phyloP scores from a whole-genome alignment of 2,329 filamentous ascomycete genomes.

The Plenodomus tracheiphilus region DNA sequence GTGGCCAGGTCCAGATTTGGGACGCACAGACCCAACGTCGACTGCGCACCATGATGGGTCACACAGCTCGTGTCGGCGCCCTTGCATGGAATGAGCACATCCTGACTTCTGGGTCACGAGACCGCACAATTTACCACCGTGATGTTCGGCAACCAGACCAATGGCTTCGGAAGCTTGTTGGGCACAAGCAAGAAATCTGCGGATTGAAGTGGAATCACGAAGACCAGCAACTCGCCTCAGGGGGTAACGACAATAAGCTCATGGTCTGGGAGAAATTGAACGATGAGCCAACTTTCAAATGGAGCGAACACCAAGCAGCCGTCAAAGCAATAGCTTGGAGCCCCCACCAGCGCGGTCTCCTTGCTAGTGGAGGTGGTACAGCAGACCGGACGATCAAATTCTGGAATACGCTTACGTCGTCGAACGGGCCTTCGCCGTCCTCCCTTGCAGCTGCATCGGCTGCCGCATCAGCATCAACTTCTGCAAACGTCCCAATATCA shows the following conservation, averaged over 20 bases:
- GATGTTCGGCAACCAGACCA: constrained; percentile 93
- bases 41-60: constrained; percentile 93
- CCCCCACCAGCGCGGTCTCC: constrained; percentile 87
- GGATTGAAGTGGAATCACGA: constrained; percentile 97
- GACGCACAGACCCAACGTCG: constrained; percentile 86
- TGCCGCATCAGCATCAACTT: constrained; percentile 37
- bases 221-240: constrained; percentile 90
- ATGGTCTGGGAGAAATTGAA: constrained; percentile 98
- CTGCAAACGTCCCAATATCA: constrained; percentile 34
- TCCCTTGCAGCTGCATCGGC: constrained; percentile 45
- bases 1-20: constrained; percentile 96
- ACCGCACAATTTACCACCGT: constrained; percentile 91
- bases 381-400: constrained; percentile 97
- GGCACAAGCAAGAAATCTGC: constrained; percentile 98
- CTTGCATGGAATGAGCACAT: constrained; percentile 99
- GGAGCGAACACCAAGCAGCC: constrained; percentile 90
- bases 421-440: constrained; percentile 48
- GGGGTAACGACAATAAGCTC: constrained; percentile 97
- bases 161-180: constrained; percentile 81
- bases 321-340: constrained; percentile 99
- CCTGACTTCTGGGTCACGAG: constrained; percentile 89
- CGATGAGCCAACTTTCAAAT: constrained; percentile 91
- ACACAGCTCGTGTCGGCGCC: constrained; percentile 89
- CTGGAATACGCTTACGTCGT: constrained; percentile 89
- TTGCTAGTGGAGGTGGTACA: constrained; percentile 95